These are phyloP conservation scores for Chlorella variabilis DNA, from an alignment of 163 green algal genomes.

Conservation along the genomic window DNA sequence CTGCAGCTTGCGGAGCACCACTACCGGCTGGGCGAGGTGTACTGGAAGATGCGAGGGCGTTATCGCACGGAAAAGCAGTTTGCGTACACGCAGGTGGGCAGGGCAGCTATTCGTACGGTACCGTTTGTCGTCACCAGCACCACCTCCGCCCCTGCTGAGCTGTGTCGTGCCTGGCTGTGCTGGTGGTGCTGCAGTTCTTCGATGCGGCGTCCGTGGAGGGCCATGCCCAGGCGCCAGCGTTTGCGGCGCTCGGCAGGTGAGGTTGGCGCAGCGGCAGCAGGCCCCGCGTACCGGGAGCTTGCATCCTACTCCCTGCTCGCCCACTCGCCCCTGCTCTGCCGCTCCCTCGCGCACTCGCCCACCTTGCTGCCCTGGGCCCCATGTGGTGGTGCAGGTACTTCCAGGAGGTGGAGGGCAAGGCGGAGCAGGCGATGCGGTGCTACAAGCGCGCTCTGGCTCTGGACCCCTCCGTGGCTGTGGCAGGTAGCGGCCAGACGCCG, in stretches of 20 bases:
- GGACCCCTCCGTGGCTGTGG: slow-evolving; percentile 49
- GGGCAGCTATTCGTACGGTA: no score
- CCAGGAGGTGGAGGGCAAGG: slow-evolving; percentile 36
- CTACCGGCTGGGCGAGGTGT: slow-evolving; percentile 66
- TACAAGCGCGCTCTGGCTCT: slow-evolving; percentile 60
- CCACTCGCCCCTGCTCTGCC: no score
- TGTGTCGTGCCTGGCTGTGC: not conserved
- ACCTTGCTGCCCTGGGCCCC: no score
- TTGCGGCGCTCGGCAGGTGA: slow-evolving; percentile 46
- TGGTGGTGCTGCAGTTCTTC: slow-evolving; percentile 44
- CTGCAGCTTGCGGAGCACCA: slow-evolving; percentile 66
- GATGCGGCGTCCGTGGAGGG: slow-evolving; percentile 50
- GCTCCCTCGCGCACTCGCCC: no score
- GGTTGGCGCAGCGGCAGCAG: no score
- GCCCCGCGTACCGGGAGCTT: no score
- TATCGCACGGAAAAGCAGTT: slow-evolving; percentile 50
- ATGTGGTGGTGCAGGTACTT: slow-evolving; percentile 36
- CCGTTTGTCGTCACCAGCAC: no score
- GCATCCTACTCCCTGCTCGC: no score
- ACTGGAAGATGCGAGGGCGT: slow-evolving; percentile 63
- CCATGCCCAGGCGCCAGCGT: slow-evolving; percentile 48
- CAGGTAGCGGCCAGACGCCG: slow-evolving; percentile 39
- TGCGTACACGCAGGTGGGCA: slow-evolving; percentile 42
- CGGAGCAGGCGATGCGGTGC: slow-evolving; percentile 50
- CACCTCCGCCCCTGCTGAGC: no score